Evolutionary conservation across 2,329 filamentous ascomycete genomes (phyloP).

Genomic region (Ceratocystis huliohia): DNA sequence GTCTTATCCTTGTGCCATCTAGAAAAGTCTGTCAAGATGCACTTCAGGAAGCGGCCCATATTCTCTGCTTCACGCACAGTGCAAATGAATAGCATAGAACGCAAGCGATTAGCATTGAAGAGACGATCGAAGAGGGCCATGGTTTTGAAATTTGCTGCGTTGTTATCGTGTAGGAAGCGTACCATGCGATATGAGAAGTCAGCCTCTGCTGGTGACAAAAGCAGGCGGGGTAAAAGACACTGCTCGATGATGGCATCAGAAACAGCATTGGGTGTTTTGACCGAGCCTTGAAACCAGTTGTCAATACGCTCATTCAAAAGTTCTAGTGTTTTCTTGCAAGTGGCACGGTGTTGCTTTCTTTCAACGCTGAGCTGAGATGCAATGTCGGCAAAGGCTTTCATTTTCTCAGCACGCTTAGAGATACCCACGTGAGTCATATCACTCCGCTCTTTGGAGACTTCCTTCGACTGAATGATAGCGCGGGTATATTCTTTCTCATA

Average conservation of each 20-base stretch:
- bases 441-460: slow-evolving; percentile 56
- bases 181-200: slow-evolving; percentile 81
- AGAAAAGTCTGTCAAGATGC: slow-evolving; percentile 65
- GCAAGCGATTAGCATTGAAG: slow-evolving; percentile 70
- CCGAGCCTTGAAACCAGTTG: slow-evolving; percentile 57
- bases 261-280: slow-evolving; percentile 41
- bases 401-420: slow-evolving; percentile 55
- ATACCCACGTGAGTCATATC: slow-evolving; percentile 57
- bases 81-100: slow-evolving; percentile 74
- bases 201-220: slow-evolving; percentile 74
- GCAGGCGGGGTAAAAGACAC: slow-evolving; percentile 78
- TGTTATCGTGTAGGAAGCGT: slow-evolving; percentile 73
- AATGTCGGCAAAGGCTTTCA: slow-evolving; percentile 55
- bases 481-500: slow-evolving; percentile 66
- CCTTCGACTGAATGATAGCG: slow-evolving; percentile 52
- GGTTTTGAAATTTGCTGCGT: slow-evolving; percentile 74
- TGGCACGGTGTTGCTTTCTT: slow-evolving; percentile 20
- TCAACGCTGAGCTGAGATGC: slow-evolving; percentile 21
- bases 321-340: slow-evolving; percentile 32
- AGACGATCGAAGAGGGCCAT: slow-evolving; percentile 72
- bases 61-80: slow-evolving; percentile 86
- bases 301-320: slow-evolving; percentile 64
- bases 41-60: slow-evolving; percentile 78
- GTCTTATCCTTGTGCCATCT: slow-evolving; percentile 70
- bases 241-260: slow-evolving; percentile 74